Evolutionary conservation across 2,329 filamentous ascomycete genomes (phyloP), one percentile per base, ranked within the genome.

Genomic region (Talaromyces sp.): DNA sequence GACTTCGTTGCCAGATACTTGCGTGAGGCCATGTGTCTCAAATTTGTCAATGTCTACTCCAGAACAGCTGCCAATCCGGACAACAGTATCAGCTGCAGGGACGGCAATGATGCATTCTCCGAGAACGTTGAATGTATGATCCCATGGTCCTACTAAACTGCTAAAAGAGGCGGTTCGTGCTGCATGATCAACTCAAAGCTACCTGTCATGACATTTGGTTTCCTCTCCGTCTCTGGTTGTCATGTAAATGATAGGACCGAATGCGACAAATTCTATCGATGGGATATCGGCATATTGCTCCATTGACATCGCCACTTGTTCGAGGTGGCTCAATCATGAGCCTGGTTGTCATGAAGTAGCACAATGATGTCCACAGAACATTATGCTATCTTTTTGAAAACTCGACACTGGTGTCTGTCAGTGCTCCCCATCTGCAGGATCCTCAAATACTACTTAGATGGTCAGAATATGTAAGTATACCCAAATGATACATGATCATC

Each of bases 131-230:
- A 39, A 61, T 5, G n/a, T 61, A 8, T 50, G 45, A 25, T 61
- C 59, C 59, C 59, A 50, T 1, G 43, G 45, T 8, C 59, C 45
- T 25, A 61, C 33, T 27, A 61, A 15, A 61, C 19, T 39, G 45
- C 59, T 10, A 61, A 50, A 33, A 61, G 43, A n/a, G 59, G 59
- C 31, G 43, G 59, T 31, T 61, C 59, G 19, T 61, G 58, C 31
- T 61, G 43, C 39, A 61, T 43, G 22, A 39, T 33, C 59, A 61
- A 27, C 31, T 61, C 19, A 45, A 61, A 50, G 19, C 45, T 45
- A 50, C 59, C 50, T 61, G 45, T 50, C 45, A 61, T 50, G 19
- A 61, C 59, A 27, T 50, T 61, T 19, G 35, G 13, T 19, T 3
- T 45, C 33, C 27, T 61, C 45, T 27, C 41, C 50, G 19, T 52